Evolutionary conservation across 768 basidiomycete species (phyloP).

Genomic region (Lactarius akahatsu): DNA sequence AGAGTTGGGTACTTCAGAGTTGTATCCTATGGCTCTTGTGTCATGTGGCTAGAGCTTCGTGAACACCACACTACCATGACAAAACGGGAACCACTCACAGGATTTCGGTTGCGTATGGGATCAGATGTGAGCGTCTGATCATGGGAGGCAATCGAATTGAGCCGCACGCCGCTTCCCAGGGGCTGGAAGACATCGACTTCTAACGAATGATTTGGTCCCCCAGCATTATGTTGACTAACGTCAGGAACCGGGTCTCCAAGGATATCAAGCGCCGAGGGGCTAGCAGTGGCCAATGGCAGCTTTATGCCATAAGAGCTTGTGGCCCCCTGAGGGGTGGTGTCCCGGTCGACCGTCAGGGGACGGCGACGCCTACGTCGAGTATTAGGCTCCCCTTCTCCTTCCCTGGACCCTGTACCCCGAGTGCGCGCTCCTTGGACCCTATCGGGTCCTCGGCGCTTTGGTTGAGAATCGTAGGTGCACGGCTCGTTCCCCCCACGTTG

Average conservation of each 20-base stretch:
- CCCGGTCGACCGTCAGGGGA: slow-evolving; percentile 7
- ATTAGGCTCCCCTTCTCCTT: slow-evolving; percentile 36
- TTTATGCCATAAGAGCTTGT: slow-evolving; percentile 6
- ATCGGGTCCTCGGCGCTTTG: slow-evolving; percentile 80
- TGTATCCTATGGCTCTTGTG: slow-evolving; percentile 2
- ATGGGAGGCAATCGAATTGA: neutral
- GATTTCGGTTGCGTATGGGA: neutral
- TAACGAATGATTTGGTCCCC: neutral
- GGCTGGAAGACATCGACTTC: neutral
- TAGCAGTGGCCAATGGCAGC: neutral
- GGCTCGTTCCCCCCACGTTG: slow-evolving; percentile 44
- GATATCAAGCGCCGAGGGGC: neutral
- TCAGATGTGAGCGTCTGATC: neutral
- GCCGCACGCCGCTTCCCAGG: neutral
- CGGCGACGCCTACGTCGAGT: slow-evolving; percentile 30
- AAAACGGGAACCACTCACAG: neutral
- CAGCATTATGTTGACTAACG: neutral
- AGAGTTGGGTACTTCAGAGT: neutral
- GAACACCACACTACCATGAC: neutral
- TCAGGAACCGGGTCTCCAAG: neutral
- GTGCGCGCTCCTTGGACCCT: slow-evolving; percentile 78
- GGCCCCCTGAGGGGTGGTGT: slow-evolving; percentile 1
- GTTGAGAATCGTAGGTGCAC: slow-evolving; percentile 67
- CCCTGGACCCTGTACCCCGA: slow-evolving; percentile 47
- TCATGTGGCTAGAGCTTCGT: neutral